Conservation (phyloP, 1,284 basidiomycete genomes). For the Tilletia caries region DNA sequence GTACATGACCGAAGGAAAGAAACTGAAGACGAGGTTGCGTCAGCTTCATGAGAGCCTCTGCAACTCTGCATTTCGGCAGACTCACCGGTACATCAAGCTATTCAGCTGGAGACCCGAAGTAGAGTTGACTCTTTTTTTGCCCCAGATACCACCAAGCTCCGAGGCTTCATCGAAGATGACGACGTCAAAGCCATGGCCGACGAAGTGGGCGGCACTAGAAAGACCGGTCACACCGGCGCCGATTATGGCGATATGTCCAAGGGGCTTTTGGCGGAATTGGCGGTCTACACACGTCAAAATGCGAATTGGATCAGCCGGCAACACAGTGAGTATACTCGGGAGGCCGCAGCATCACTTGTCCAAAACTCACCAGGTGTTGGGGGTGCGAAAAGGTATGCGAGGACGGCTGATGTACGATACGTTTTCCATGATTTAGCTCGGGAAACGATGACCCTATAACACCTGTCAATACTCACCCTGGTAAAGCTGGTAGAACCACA, state of each 20-base stretch:
- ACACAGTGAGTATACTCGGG: neutral
- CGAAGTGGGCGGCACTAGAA: constrained; percentile 51
- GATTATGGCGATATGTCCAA: constrained; percentile 52
- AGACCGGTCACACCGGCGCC: constrained; percentile 54
- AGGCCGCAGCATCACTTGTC: too few species aligned
- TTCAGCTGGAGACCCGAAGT: constrained; percentile 66
- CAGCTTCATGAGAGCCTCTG: neutral
- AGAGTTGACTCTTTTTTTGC: constrained; percentile 59
- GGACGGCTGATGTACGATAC: too few species aligned
- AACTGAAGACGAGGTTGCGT: constrained; percentile 23
- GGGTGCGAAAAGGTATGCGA: constrained; percentile 13
- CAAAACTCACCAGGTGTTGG: neutral
- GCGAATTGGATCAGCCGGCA: neutral
- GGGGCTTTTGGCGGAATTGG: constrained; percentile 29
- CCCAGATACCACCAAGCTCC: constrained; percentile 62
- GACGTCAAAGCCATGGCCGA: constrained; percentile 51
- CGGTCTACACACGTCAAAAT: neutral
- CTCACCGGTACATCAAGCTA: constrained; percentile 62
- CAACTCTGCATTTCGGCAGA: constrained; percentile 52
- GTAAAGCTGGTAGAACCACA: constrained; percentile 22
- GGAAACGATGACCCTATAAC: too few species aligned
- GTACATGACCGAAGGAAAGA: constrained; percentile 44
- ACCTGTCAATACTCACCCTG: too few species aligned
- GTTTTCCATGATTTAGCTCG: too few species aligned
- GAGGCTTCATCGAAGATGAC: constrained; percentile 51